Conservation (phyloP, 2,329 filamentous ascomycete species). For the Sporothrix variecibatus region DNA sequence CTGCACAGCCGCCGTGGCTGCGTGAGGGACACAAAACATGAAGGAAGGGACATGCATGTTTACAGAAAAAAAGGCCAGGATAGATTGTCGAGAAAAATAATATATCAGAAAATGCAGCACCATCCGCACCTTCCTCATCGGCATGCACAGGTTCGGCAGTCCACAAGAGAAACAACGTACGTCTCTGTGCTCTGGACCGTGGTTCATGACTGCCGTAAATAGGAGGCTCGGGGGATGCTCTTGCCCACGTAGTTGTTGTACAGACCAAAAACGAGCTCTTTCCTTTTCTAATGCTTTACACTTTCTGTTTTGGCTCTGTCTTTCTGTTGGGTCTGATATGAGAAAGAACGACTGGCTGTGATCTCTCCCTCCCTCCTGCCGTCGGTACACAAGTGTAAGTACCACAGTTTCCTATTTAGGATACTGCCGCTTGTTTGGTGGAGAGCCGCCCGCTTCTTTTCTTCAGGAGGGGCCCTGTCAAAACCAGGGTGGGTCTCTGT, state of each 20-base stretch:
- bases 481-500: not conserved
- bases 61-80: not conserved
- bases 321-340: not conserved
- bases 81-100: not conserved
- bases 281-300: not conserved
- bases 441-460: slow-evolving; percentile 1
- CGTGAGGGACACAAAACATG: not conserved
- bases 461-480: not conserved
- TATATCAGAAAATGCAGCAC: not conserved
- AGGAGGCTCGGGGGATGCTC: not conserved
- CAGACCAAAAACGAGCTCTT: not conserved
- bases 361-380: not conserved
- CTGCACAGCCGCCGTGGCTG: slow-evolving; percentile 9
- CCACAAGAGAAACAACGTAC: not conserved
- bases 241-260: not conserved
- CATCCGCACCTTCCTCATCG: not conserved
- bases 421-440: not conserved
- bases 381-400: not conserved
- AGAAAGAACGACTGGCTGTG: slow-evolving; percentile 7
- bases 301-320: not conserved
- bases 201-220: not conserved
- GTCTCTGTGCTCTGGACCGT: not conserved
- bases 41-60: not conserved
- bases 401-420: slow-evolving; percentile 10
- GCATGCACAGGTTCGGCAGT: not conserved